phyloP scores from a whole-genome alignment of 1,284 basidiomycete genomes.

The Microbotryum lychnidis-dioicae region DNA sequence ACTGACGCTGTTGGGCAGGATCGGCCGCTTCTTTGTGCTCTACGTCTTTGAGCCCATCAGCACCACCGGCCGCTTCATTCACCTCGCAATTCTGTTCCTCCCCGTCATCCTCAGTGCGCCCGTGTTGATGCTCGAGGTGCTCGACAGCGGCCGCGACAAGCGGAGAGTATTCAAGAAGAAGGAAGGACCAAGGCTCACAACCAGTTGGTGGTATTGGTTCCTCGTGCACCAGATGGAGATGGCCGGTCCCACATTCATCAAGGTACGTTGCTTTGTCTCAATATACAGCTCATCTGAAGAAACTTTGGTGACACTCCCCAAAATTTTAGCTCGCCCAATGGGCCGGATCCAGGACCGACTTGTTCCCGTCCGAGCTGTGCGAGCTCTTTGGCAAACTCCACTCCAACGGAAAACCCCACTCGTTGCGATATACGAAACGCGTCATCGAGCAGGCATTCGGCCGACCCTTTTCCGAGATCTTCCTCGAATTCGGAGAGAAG shows the following conservation, averaged over 20 bases:
- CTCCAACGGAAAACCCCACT: conserved; percentile 78
- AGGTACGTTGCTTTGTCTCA: conserved; percentile 49
- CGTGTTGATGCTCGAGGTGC: conserved; percentile 64
- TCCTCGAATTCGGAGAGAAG: conserved; percentile 75
- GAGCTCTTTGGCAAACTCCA: conserved; percentile 77
- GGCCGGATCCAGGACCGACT: conserved; percentile 89
- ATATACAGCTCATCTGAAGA: not conserved
- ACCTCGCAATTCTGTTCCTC: conserved; percentile 72
- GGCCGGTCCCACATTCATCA: conserved; percentile 95
- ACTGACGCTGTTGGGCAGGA: conserved; percentile 1
- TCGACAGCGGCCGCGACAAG: conserved; percentile 38
- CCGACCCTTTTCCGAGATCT: conserved; percentile 68
- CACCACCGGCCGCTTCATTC: conserved; percentile 73
- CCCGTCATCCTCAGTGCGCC: conserved; percentile 80
- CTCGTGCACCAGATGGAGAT: conserved; percentile 84
- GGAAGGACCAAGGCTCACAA: conserved; percentile 54
- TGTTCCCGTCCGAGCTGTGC: conserved; percentile 91
- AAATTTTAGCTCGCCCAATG: conserved; percentile 78
- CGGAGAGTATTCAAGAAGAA: conserved; percentile 33
- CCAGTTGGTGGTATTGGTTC: conserved; percentile 82
- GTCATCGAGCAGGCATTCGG: conserved; percentile 81
- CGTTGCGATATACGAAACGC: conserved; percentile 67
- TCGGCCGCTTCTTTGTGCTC: conserved; percentile 9
- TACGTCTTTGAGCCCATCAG: conserved; percentile 77
- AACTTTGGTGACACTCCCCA: not conserved